These are phyloP conservation scores for Ceratobasidium papillatum DNA, from an alignment of 1,284 basidiomycete genomes.

Conservation along the genomic window DNA sequence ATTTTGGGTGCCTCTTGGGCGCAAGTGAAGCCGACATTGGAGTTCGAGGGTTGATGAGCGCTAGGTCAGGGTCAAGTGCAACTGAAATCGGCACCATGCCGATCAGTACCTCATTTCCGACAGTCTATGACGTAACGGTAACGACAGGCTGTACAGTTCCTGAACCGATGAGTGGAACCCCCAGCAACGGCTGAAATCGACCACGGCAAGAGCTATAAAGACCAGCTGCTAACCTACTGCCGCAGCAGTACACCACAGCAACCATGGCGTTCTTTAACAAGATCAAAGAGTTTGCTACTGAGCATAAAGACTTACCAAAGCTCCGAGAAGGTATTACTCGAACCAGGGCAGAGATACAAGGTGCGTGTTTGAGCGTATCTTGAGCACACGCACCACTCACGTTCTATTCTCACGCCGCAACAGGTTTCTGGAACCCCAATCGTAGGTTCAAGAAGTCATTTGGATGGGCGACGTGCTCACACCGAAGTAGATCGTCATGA, in stretches of 20 bases:
- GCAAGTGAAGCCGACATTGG: not conserved
- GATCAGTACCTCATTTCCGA: not conserved
- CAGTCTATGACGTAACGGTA: constrained; percentile 14
- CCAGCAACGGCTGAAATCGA: constrained; percentile 29
- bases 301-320: constrained; percentile 46
- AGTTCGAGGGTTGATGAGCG: not conserved
- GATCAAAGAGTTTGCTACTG: constrained; percentile 48
- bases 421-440: constrained; percentile 57
- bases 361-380: constrained; percentile 12
- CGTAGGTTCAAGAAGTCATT: constrained; percentile 52
- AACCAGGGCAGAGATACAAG: constrained; percentile 48
- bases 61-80: not conserved
- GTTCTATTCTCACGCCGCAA: not conserved
- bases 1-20: constrained; percentile 22
- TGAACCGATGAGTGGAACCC: constrained; percentile 1
- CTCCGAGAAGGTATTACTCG: constrained; percentile 60
- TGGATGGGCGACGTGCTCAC: not conserved
- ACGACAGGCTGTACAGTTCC: constrained; percentile 34
- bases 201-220: constrained; percentile 13
- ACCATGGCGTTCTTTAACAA: constrained; percentile 54
- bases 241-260: not conserved
- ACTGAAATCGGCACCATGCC: not conserved
- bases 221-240: not conserved
- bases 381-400: constrained; percentile 4
- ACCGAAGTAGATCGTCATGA: constrained; percentile 74